Evolutionary conservation across 1,284 basidiomycete genomes (phyloP), one percentile per base, ranked within the genome.

Genomic region (Anthracocystis walkeri): DNA sequence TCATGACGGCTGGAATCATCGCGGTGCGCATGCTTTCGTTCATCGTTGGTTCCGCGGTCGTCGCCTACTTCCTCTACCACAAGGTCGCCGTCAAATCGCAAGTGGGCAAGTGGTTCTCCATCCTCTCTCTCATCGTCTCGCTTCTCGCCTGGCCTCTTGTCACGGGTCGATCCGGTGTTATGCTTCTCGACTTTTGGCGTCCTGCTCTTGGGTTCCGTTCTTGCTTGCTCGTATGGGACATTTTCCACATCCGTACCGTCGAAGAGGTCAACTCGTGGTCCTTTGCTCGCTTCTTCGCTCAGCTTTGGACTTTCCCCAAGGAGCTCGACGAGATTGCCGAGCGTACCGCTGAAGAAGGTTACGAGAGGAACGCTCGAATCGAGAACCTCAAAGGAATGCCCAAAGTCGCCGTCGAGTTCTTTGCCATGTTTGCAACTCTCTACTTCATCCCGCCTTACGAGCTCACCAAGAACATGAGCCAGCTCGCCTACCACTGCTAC

Each of bases 181-280:
- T 82, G 80, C 69, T 82, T 31, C 64, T 84, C 62, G 81, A 82
- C 65, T 85, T 83, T 49, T 78, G 81, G 74, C 67, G 79, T 8
- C 80, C 82, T 2, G 83, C 82, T 2, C 68, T 84, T n/a, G 81
- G 79, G 11, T 85, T 85, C 77, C 73, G 83, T 23, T 75, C 80
- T 2, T 65, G 74, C 44, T 62, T 83, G 50, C 72, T 84, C 41
- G 72, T 80, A 21, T 85, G 82, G 82, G 83, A 85, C 60, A 78
- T 85, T 41, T 82, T 83, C 64, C 65, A 69, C 44, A 82, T 84
- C 52, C 80, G 83, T 25, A 54, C 75, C 29, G 27, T 57, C 21
- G 58, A 79, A 18, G 82, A 85, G 52, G 82, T 85, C 35, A 45
- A 79, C 16, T 48, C 42, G 2, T 85, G 83, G 83, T 61, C 55